Conservation (phyloP, 2,329 filamentous ascomycete genomes). For the Penicillium sp. region DNA sequence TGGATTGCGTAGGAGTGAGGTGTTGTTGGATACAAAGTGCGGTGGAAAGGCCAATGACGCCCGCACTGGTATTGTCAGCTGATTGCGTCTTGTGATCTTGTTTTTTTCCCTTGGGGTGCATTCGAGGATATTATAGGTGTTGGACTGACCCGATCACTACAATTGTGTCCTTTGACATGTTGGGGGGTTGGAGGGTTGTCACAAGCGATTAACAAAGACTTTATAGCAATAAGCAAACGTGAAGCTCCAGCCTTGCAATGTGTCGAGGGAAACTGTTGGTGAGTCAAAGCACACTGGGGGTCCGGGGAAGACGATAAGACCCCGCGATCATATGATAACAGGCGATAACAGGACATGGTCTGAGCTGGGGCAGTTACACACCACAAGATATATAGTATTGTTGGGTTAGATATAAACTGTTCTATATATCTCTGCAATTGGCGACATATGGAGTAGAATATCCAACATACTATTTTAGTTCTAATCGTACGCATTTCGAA, state of each 20-base stretch:
- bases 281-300: background rate
- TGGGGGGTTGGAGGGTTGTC: background rate
- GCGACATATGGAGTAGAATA: too few species aligned
- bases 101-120: background rate
- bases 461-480: background rate
- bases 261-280: background rate
- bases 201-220: background rate
- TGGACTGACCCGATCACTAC: slow-evolving; percentile 37
- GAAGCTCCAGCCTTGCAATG: background rate
- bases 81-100: background rate
- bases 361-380: too few species aligned
- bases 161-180: slow-evolving; percentile 34
- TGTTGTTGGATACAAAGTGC: slow-evolving; percentile 36
- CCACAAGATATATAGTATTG: too few species aligned
- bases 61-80: slow-evolving; percentile 32
- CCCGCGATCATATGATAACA: slow-evolving; percentile 19
- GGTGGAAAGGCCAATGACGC: slow-evolving; percentile 41
- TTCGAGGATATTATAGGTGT: background rate
- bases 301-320: slow-evolving; percentile 13
- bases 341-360: background rate
- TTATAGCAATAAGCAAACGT: background rate
- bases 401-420: too few species aligned
- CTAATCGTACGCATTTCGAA: background rate
- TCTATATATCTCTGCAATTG: background rate
- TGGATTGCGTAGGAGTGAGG: slow-evolving; percentile 25